Evolutionary conservation across 2,329 filamentous ascomycete genomes (phyloP).

Genomic region (Apiospora koreana): DNA sequence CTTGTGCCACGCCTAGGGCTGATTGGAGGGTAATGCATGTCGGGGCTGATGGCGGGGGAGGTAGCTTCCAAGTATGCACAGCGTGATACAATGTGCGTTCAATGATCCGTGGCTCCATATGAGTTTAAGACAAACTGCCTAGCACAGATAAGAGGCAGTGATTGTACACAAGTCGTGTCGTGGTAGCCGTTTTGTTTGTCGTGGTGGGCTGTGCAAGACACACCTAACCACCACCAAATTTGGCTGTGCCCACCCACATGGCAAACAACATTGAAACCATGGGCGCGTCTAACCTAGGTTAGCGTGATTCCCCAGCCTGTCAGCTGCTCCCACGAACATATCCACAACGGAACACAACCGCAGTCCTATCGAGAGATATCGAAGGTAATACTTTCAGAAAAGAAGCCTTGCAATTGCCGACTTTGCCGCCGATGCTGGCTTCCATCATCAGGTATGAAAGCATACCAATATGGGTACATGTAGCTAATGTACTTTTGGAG

Average conservation of each 20-base stretch:
- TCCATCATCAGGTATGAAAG: not conserved
- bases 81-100: not conserved
- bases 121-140: not conserved
- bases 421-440: not conserved
- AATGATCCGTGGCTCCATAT: not conserved
- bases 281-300: not conserved
- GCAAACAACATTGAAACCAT: no score
- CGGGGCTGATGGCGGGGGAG: not conserved
- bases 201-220: not conserved
- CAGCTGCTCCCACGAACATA: not conserved
- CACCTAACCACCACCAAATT: not conserved
- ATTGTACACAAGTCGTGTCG: not conserved
- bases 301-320: not conserved
- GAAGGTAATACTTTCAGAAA: not conserved
- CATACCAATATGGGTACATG: no score
- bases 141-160: not conserved
- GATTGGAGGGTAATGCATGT: not conserved
- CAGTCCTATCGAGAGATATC: not conserved
- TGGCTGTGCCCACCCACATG: not conserved
- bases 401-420: not conserved
- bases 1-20: not conserved
- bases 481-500: no score
- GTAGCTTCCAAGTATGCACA: not conserved
- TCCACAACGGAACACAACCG: conserved; percentile 1
- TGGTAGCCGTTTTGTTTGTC: not conserved